These are phyloP conservation scores for Cyberlindnera bimundalis DNA, from an alignment of 805 yeast genomes.

Conservation along the genomic window DNA sequence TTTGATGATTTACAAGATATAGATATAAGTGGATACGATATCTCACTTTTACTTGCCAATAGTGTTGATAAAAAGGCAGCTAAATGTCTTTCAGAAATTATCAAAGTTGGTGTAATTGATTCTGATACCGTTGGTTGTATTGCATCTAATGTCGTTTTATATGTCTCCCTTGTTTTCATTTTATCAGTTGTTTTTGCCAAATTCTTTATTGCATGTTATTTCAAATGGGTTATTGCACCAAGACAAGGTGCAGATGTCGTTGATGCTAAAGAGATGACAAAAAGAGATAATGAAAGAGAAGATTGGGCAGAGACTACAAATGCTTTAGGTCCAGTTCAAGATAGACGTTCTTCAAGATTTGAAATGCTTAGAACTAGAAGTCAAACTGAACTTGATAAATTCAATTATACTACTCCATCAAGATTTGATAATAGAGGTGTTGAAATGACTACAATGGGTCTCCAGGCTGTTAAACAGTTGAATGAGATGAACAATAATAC, in stretches of 20 bases:
- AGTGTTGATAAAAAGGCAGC: constrained; percentile 68
- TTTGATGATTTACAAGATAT: constrained; percentile 62
- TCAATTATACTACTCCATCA: constrained; percentile 11
- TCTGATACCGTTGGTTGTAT: constrained; percentile 91
- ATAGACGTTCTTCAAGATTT: constrained; percentile 27
- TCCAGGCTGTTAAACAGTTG: constrained; percentile 46
- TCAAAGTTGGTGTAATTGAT: constrained; percentile 87
- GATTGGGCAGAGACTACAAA: constrained; percentile 76
- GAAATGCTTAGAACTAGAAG: constrained; percentile 36
- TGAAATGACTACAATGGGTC: constrained; percentile 55
- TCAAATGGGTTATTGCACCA: constrained; percentile 77
- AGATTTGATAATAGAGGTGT: constrained; percentile 22
- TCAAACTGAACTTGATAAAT: constrained; percentile 21
- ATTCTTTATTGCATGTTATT: constrained; percentile 84
- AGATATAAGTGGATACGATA: constrained; percentile 70
- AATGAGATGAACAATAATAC: constrained; percentile 11
- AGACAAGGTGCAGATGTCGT: constrained; percentile 75
- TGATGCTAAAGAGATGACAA: constrained; percentile 55
- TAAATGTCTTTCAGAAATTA: constrained; percentile 77
- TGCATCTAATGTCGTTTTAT: constrained; percentile 81
- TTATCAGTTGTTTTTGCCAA: constrained; percentile 73
- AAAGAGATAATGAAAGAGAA: constrained; percentile 68
- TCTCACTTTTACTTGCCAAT: constrained; percentile 67
- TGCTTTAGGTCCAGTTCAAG: constrained; percentile 48
- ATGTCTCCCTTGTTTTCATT: constrained; percentile 79